Conservation (phyloP, 768 basidiomycete genomes). For the Hemileccinum rubropunctum region DNA sequence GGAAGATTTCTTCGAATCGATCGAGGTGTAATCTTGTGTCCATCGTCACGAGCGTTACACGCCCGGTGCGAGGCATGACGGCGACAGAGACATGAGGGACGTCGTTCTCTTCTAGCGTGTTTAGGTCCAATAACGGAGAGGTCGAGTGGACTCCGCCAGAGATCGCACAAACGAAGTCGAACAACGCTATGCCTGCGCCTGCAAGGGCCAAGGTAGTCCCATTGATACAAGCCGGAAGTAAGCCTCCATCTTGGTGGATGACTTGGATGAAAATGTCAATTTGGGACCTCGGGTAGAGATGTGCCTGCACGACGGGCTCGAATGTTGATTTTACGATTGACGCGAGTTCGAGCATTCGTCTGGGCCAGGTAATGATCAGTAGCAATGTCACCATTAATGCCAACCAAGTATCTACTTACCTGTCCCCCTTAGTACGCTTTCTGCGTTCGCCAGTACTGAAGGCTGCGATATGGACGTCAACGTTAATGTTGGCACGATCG, state of each 20-base stretch:
- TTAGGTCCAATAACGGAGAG: slow-evolving; percentile 82
- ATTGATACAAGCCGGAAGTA: slow-evolving; percentile 92
- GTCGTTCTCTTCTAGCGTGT: slow-evolving; percentile 85
- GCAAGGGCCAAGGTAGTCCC: slow-evolving; percentile 91
- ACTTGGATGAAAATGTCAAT: slow-evolving; percentile 95
- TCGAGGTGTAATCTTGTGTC: slow-evolving; percentile 94
- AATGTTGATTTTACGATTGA: slow-evolving; percentile 90
- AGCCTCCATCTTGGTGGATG: slow-evolving; percentile 83
- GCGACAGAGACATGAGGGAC: slow-evolving; percentile 88
- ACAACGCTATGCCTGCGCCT: slow-evolving; percentile 84
- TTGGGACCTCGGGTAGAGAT: slow-evolving; percentile 89
- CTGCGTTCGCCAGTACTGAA: slow-evolving; percentile 84
- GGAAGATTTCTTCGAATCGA: slow-evolving; percentile 86
- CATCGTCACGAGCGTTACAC: slow-evolving; percentile 86
- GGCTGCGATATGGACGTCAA: slow-evolving; percentile 83
- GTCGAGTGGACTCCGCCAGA: slow-evolving; percentile 84
- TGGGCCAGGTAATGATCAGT: slow-evolving; percentile 29
- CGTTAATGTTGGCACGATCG: slow-evolving; percentile 75
- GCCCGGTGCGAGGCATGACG: slow-evolving; percentile 81
- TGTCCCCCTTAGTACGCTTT: slow-evolving; percentile 78
- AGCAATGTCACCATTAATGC: not conserved
- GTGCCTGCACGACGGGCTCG: slow-evolving; percentile 89
- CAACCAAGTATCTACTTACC: slow-evolving; percentile 50
- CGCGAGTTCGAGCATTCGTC: slow-evolving; percentile 85
- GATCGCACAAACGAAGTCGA: slow-evolving; percentile 89